Evolutionary conservation across 2,329 filamentous ascomycete species (phyloP), one percentile per base, ranked within the genome.

Genomic region (Paraphoma sp.): DNA sequence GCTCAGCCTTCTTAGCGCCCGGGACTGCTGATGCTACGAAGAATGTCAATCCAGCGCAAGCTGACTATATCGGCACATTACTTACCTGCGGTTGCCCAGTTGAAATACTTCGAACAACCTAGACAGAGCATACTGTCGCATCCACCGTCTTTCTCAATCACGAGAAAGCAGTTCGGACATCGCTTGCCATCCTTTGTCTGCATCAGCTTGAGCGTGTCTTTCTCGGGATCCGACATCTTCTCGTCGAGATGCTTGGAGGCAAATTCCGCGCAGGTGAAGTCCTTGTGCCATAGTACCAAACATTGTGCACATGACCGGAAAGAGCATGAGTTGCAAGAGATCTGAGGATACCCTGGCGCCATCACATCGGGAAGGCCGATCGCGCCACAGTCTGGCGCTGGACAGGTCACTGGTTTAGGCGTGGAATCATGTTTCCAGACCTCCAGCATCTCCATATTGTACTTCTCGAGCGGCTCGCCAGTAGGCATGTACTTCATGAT

Each of bases 81-180:
- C 40, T 29, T 51, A 51, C 48, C 65, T 6, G 70, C 70, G 17
- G 57, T 64, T 1, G 53, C 53, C 69, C 70, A 73, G 30, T 72
- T 62, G 59, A 73, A 72, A 42, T 60, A 64, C 36, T 63, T 72
- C 12, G 58, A 45, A 33, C 69, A 73, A 0, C 62, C 64, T 1
- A 40, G 17, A 44, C 71, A 74, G 16, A 46, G 59, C 65, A 72
- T 70, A 23, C 54, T 59, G 31, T 68, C 50, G 36, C 71, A 73
- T 0, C 71, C 71, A 1, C 69, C 69, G 18, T 70, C 68, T 38
- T 72, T 72, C 52, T 72, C 70, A 29, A 74, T 68, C 1, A 73
- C 65, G 1, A 74, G 44, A 12, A 65, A 60, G 53, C 71, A 74
- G 30, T 73, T 70, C 1, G 71, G 69, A 56, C 71, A 74, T 2